phyloP scores from a whole-genome alignment of 257 asterid species.

The Cruciata laevipes region DNA sequence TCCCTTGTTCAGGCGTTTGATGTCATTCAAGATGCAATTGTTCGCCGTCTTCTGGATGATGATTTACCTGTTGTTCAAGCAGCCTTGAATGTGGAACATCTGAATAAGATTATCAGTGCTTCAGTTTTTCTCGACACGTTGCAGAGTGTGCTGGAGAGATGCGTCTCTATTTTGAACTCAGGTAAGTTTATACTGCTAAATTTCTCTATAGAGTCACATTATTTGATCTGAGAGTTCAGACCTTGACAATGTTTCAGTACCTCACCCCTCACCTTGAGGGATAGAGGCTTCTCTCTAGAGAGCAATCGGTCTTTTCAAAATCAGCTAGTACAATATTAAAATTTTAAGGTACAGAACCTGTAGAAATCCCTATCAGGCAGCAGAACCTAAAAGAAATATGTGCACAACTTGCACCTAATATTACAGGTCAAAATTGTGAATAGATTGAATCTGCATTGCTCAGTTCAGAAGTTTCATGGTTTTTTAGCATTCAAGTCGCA shows the following conservation, averaged over 20 bases:
- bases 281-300: not conserved
- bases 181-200: constrained; percentile 34
- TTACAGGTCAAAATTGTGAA: no score
- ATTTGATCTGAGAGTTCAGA: not conserved
- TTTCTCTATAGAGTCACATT: not conserved
- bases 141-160: constrained; percentile 49
- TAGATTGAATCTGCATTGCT: not conserved
- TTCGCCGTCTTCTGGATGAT: constrained; percentile 70
- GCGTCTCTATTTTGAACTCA: constrained; percentile 47
- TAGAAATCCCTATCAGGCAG: not conserved
- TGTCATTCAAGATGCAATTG: constrained; percentile 65
- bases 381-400: not conserved
- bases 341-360: no score
- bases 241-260: not conserved
- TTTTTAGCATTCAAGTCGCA: not conserved
- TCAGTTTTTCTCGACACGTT: constrained; percentile 48
- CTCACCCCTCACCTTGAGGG: not conserved
- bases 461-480: not conserved
- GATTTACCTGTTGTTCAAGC: constrained; percentile 72
- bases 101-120: constrained; percentile 44
- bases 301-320: no score
- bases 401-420: not conserved
- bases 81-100: constrained; percentile 46
- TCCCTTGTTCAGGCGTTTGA: constrained; percentile 50
- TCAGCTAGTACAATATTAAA: not conserved